These are phyloP conservation scores for Eutypella sp. DNA, from an alignment of 2,329 filamentous ascomycete species.

Conservation along the genomic window DNA sequence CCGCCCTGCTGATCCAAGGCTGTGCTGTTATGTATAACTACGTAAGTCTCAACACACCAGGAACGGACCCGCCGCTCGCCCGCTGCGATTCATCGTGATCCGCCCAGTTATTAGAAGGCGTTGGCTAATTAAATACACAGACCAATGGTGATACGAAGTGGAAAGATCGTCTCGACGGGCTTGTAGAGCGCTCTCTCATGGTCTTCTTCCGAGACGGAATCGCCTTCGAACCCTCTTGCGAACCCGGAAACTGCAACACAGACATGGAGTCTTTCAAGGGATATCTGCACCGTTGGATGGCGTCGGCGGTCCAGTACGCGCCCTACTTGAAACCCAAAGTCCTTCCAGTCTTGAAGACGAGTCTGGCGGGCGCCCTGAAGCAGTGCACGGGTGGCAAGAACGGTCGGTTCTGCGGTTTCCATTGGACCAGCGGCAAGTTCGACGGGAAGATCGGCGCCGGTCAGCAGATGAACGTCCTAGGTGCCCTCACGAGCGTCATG, in stretches of 20 bases:
- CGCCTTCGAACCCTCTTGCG: slow-evolving; percentile 65
- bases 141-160: slow-evolving; percentile 50
- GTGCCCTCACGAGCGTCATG: slow-evolving; percentile 39
- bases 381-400: slow-evolving; percentile 57
- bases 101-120: neutral
- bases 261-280: slow-evolving; percentile 74
- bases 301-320: slow-evolving; percentile 55
- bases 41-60: slow-evolving; percentile 29
- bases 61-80: neutral
- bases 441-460: slow-evolving; percentile 47
- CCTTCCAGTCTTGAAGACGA: slow-evolving; percentile 51
- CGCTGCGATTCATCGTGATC: neutral
- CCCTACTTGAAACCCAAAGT: slow-evolving; percentile 53
- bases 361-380: slow-evolving; percentile 53
- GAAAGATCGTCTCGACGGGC: slow-evolving; percentile 49
- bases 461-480: slow-evolving; percentile 53
- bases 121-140: slow-evolving; percentile 22
- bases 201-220: slow-evolving; percentile 53
- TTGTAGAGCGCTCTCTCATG: slow-evolving; percentile 45
- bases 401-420: slow-evolving; percentile 58
- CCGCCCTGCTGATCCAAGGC: slow-evolving; percentile 57
- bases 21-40: slow-evolving; percentile 65
- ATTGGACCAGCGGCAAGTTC: slow-evolving; percentile 43
- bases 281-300: slow-evolving; percentile 62
- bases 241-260: slow-evolving; percentile 57